phyloP scores from a whole-genome alignment of 176 grass and related monocot species.

The Melocanna baccifera region DNA sequence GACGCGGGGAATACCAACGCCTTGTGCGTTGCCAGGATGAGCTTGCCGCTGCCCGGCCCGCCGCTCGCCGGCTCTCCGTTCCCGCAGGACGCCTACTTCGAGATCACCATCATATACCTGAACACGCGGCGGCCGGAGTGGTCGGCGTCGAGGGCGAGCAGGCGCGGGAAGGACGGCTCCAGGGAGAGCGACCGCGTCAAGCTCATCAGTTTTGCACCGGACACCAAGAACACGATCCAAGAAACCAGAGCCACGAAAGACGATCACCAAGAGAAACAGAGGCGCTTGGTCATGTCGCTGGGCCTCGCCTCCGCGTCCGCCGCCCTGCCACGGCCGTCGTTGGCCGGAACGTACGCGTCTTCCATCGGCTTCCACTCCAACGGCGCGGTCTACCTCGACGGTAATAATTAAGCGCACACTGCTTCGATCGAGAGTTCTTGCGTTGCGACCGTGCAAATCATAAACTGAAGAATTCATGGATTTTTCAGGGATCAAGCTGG shows the following conservation, averaged over 20 bases:
- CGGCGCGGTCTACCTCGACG: conserved; percentile 82
- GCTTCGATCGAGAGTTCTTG: background rate
- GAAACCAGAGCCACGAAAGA: conserved; percentile 38
- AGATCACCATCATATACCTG: conserved; percentile 85
- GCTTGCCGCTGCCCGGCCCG: conserved; percentile 76
- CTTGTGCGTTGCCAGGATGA: conserved; percentile 58
- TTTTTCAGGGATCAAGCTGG: conserved; percentile 78
- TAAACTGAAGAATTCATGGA: background rate
- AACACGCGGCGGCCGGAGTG: conserved; percentile 50
- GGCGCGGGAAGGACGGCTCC: conserved; percentile 32
- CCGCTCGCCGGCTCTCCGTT: conserved; percentile 63
- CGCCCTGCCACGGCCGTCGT: conserved; percentile 5
- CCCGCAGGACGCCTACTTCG: conserved; percentile 85
- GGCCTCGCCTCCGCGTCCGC: conserved; percentile 44
- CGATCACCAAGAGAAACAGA: conserved; percentile 35
- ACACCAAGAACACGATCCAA: background rate
- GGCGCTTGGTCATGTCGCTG: conserved; percentile 52
- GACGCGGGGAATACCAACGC: background rate
- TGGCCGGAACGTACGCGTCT: conserved; percentile 61
- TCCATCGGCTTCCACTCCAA: conserved; percentile 94
- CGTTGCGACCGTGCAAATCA: background rate
- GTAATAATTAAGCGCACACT: conserved; percentile 29
- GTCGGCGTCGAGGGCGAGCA: conserved; percentile 44
- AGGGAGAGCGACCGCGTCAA: conserved; percentile 61
- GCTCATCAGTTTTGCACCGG: conserved; percentile 44